phyloP scores from a whole-genome alignment of 768 basidiomycete species.

The Boletus vinaceobasis region DNA sequence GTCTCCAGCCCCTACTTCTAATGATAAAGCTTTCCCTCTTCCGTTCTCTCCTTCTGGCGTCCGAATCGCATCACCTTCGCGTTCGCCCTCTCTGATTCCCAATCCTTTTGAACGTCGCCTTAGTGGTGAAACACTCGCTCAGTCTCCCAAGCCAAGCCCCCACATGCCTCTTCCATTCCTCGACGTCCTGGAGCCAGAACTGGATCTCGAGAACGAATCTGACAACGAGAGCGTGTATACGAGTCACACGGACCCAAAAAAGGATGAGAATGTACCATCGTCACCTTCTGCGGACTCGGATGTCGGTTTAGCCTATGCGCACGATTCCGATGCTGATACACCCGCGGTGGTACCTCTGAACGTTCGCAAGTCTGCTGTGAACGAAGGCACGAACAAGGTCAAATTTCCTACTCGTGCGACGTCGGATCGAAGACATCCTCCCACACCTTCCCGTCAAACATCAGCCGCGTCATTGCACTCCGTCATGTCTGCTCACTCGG shows the following conservation, averaged over 20 bases:
- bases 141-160: conserved; percentile 19
- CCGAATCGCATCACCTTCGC: conserved; percentile 29
- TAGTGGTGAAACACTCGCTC: conserved; percentile 57
- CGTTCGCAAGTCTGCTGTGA: conserved; percentile 20
- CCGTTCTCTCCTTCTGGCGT: conserved; percentile 21
- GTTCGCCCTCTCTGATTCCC: conserved; percentile 58
- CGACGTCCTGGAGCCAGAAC: conserved; percentile 44
- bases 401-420: conserved; percentile 34
- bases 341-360: conserved; percentile 30
- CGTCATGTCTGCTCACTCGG: conserved; percentile 12
- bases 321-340: conserved; percentile 32
- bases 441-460: conserved; percentile 25
- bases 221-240: conserved; percentile 36
- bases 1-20: conserved; percentile 2
- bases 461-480: conserved; percentile 27
- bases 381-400: conserved; percentile 22
- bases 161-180: conserved; percentile 51
- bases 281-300: conserved; percentile 31
- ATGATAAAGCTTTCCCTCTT: conserved; percentile 18
- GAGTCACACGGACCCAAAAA: conserved; percentile 28
- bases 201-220: conserved; percentile 24
- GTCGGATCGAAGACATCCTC: conserved; percentile 14
- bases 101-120: conserved; percentile 88
- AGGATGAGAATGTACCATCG: conserved; percentile 6
- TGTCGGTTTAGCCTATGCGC: conserved; percentile 38